These are phyloP conservation scores for Haplosporangium gracile DNA, from an alignment of 192 early-diverging fungal species.

Conservation along the genomic window DNA sequence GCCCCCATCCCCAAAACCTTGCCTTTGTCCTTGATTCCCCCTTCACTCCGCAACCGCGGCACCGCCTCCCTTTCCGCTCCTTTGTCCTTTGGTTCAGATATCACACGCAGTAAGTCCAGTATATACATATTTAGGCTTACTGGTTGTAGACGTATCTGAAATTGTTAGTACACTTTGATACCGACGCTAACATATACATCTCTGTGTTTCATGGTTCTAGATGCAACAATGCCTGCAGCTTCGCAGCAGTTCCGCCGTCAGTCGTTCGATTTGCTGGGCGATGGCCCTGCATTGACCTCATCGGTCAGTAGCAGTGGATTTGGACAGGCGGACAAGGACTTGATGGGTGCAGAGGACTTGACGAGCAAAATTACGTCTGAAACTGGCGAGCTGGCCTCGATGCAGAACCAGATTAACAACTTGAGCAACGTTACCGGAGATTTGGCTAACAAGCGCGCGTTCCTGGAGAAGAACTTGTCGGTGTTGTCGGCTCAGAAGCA, in stretches of 20 bases:
- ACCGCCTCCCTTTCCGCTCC: conserved; percentile 12
- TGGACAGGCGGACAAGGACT: conserved; percentile 41
- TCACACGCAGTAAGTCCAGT: not conserved
- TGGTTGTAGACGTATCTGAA: too few species aligned
- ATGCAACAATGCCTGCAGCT: conserved; percentile 18
- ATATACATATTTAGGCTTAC: not conserved
- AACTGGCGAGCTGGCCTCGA: conserved; percentile 72
- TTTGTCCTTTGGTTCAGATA: not conserved
- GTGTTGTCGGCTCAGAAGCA: conserved; percentile 72
- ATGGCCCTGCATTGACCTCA: conserved; percentile 29
- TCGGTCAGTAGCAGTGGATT: not conserved
- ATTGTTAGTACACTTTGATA: not conserved
- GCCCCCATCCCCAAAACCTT: conserved; percentile 66
- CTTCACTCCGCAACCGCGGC: conserved; percentile 55
- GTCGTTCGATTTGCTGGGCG: conserved; percentile 51
- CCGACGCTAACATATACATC: not conserved
- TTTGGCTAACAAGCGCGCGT: conserved; percentile 64
- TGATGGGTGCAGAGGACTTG: conserved; percentile 63
- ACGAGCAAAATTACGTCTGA: conserved; percentile 64
- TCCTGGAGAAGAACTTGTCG: conserved; percentile 71
- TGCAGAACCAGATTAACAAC: conserved; percentile 70
- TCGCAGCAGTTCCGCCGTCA: conserved; percentile 32
- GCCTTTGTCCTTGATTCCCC: conserved; percentile 71
- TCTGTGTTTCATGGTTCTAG: not conserved
- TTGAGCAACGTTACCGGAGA: conserved; percentile 67